Conservation (phyloP, 352 stramenopile species). For the Pythium folliculosum region DNA sequence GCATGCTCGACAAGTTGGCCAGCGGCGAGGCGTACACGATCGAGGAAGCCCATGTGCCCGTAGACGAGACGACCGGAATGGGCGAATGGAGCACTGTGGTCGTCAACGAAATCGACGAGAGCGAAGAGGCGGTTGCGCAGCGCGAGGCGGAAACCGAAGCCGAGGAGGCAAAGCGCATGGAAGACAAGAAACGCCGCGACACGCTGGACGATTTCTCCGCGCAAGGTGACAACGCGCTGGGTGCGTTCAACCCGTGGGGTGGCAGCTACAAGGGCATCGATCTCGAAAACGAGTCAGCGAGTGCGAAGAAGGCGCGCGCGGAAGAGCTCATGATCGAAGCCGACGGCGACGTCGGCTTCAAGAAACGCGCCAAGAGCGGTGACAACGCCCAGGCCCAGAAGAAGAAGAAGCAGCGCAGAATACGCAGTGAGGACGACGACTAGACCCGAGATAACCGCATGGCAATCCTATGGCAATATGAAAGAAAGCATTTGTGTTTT, state of each 20-base stretch:
- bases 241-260: constrained; percentile 82
- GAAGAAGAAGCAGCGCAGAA: constrained; percentile 74
- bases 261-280: constrained; percentile 84
- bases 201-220: constrained; percentile 64
- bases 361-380: constrained; percentile 50
- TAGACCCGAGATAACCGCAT: too few relatives aligned
- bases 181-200: constrained; percentile 59
- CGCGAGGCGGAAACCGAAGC: constrained; percentile 47
- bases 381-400: constrained; percentile 12
- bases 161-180: constrained; percentile 35
- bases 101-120: constrained; percentile 77
- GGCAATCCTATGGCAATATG: background rate
- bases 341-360: constrained; percentile 64
- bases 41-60: constrained; percentile 31
- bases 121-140: constrained; percentile 56
- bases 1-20: constrained; percentile 55
- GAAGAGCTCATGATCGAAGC: constrained; percentile 58
- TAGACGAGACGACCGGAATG: constrained; percentile 75
- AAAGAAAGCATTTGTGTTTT: constrained; percentile 7
- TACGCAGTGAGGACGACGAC: constrained; percentile 64
- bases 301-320: constrained; percentile 36
- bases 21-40: constrained; percentile 39
- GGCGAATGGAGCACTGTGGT: constrained; percentile 80
- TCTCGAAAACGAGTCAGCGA: constrained; percentile 40
- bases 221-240: constrained; percentile 74